Percentiles rank a stretch among this genome's conserved stretches.
These are phyloP conservation scores for Rhazya stricta DNA, from an alignment of 257 asterid genomes.

Conservation along the genomic window DNA sequence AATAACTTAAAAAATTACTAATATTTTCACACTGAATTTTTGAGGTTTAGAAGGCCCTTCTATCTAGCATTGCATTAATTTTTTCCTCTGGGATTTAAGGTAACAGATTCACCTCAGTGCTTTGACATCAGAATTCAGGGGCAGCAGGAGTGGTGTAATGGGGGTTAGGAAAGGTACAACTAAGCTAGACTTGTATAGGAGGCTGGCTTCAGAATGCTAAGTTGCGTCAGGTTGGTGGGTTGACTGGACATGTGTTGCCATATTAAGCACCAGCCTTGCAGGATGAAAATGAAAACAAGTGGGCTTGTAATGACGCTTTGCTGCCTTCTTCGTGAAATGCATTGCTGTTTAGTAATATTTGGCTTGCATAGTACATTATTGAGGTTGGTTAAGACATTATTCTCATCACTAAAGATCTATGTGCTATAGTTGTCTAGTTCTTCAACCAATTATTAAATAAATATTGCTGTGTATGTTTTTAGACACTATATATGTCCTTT, in stretches of 20 bases:
- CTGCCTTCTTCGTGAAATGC: background rate
- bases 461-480: background rate
- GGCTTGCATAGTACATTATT: background rate
- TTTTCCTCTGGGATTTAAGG: background rate
- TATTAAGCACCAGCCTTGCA: background rate
- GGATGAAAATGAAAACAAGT: background rate
- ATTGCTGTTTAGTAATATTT: background rate
- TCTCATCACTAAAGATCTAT: background rate
- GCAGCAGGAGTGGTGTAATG: background rate
- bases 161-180: background rate
- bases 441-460: background rate
- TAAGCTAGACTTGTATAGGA: background rate
- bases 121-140: background rate
- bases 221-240: background rate
- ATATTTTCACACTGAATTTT: background rate
- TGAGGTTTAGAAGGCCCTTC: background rate
- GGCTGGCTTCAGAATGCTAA: background rate
- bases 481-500: background rate
- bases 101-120: background rate
- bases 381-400: background rate
- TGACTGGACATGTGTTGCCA: background rate
- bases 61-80: background rate
- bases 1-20: background rate
- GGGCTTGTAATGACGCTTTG: background rate
- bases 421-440: background rate